A percentile compares a stretch with the other conserved stretches of the same genome.
Conservation (phyloP, 495 filamentous ascomycete genomes). For the Penicillium manginii region DNA sequence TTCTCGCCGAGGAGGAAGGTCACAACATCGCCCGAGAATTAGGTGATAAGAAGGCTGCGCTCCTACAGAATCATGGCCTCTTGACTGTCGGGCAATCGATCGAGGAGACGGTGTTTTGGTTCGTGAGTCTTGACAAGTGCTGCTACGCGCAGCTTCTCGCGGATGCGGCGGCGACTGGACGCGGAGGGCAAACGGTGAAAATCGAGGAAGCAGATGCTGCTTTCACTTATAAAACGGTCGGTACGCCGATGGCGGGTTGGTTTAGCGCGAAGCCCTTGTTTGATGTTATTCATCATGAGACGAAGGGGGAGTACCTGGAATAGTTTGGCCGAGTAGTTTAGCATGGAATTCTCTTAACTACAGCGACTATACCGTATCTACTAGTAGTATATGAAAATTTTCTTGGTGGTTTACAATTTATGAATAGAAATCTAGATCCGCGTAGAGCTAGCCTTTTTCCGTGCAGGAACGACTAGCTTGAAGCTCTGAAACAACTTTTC, state of each 20-base stretch:
- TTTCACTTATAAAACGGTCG: slow-evolving; percentile 70
- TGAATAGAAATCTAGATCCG: neutral
- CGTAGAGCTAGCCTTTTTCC: neutral
- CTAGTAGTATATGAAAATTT: too few species aligned
- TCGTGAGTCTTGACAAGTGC: slow-evolving; percentile 72
- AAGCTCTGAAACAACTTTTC: neutral
- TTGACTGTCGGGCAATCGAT: slow-evolving; percentile 59
- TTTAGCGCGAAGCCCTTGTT: slow-evolving; percentile 76
- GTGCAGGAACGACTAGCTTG: neutral
- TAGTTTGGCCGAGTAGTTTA: slow-evolving; percentile 24
- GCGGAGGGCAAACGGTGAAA: slow-evolving; percentile 66
- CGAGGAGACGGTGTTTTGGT: slow-evolving; percentile 73
- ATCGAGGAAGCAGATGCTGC: slow-evolving; percentile 69
- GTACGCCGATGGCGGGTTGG: slow-evolving; percentile 64
- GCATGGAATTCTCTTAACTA: too few species aligned
- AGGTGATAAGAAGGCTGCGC: slow-evolving; percentile 68
- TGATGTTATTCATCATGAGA: slow-evolving; percentile 71
- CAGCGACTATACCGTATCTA: too few species aligned
- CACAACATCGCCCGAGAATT: slow-evolving; percentile 65
- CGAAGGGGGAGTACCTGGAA: slow-evolving; percentile 58
- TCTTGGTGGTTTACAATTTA: neutral
- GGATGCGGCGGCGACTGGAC: slow-evolving; percentile 71
- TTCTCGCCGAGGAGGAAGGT: slow-evolving; percentile 72
- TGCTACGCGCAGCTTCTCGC: slow-evolving; percentile 77
- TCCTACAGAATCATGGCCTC: slow-evolving; percentile 73